phyloP scores from a whole-genome alignment of 306 rosid genomes.

The Malus sylvestris region DNA sequence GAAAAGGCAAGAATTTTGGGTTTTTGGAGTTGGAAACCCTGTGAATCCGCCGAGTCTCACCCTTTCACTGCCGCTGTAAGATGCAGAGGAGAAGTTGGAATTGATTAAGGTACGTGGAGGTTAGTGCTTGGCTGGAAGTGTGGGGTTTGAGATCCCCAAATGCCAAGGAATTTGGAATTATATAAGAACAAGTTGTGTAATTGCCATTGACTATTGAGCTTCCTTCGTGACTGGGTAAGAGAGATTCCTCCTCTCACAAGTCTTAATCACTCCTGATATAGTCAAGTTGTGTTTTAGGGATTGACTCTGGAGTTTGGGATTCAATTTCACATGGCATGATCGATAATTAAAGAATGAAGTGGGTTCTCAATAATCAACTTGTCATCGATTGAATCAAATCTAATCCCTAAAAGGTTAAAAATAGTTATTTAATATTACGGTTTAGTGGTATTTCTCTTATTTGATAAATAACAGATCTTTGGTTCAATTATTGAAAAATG shows the following conservation, averaged over 20 bases:
- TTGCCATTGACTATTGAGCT: neutral
- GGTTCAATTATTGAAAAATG: accelerated
- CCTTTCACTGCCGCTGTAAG: constrained; percentile 1
- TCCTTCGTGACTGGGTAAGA: neutral
- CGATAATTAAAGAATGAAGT: too few species aligned
- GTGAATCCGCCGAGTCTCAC: constrained; percentile 12
- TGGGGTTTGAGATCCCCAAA: neutral
- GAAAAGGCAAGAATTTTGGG: neutral
- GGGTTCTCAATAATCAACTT: too few species aligned
- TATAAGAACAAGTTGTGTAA: neutral
- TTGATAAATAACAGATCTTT: accelerated
- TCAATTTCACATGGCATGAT: neutral
- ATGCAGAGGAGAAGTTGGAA: neutral
- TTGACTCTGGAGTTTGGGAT: neutral
- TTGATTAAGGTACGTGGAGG: neutral
- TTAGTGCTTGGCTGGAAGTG: constrained; percentile 1
- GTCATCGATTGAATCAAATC: too few species aligned
- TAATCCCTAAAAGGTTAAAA: neutral
- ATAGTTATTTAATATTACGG: too few species aligned
- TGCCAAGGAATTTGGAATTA: neutral
- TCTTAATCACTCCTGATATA: too few species aligned
- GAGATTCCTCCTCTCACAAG: neutral
- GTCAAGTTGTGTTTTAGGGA: neutral
- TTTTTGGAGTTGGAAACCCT: neutral
- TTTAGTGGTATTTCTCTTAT: too few species aligned